Conservation (phyloP, 176 grass and related monocot genomes). For the Musa itinerans region DNA sequence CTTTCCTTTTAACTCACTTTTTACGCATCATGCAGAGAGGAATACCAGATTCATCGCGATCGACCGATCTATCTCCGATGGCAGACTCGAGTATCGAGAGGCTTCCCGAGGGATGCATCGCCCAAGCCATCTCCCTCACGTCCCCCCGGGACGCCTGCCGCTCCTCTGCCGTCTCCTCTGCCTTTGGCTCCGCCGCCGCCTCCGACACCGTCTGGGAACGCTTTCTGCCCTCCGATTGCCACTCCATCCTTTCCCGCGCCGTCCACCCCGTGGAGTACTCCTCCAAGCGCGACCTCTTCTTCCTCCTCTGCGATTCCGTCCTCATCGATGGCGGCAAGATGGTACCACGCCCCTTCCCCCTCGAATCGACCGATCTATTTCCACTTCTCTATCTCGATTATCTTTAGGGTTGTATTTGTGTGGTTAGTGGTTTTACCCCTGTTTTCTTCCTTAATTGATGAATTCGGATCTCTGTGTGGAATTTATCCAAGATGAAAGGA, state of each 20-base stretch:
- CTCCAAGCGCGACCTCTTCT: conserved; percentile 20
- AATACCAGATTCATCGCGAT: background rate
- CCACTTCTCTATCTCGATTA: background rate
- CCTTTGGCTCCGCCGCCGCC: conserved; percentile 5
- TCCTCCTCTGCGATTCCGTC: conserved; percentile 18
- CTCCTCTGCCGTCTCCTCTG: conserved; percentile 13
- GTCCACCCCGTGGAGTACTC: background rate
- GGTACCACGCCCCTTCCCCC: background rate
- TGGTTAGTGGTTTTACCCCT: background rate
- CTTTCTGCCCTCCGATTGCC: conserved; percentile 16
- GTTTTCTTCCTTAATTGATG: background rate
- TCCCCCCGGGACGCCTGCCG: conserved; percentile 11
- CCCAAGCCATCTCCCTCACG: conserved; percentile 1
- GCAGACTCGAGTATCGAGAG: background rate
- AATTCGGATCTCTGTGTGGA: background rate
- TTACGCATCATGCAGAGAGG: no score
- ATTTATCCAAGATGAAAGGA: background rate
- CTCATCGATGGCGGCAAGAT: conserved; percentile 23
- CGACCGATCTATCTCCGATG: background rate
- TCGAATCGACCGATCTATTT: background rate
- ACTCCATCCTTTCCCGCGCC: background rate
- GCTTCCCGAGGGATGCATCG: conserved; percentile 9
- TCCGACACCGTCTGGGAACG: conserved; percentile 17
- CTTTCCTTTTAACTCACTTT: no score
- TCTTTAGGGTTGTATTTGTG: background rate